Percentiles rank a stretch among this genome's conserved stretches.
These are phyloP conservation scores for Clavispora vitiphila DNA, from an alignment of 805 yeast species.

Conservation along the genomic window DNA sequence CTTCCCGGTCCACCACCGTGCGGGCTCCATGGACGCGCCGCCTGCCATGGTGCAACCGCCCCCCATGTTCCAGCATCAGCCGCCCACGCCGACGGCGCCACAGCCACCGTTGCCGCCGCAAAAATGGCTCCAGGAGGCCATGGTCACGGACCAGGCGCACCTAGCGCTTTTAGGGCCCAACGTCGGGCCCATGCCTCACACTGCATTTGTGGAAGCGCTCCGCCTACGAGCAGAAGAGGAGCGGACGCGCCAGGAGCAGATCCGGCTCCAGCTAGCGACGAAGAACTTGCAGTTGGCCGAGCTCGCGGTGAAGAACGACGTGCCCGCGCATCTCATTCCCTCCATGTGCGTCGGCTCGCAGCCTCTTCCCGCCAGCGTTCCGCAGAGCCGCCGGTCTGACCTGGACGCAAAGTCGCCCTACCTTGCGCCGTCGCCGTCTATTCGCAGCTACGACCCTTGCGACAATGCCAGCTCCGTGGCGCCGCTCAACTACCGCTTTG, in stretches of 20 bases:
- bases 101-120: not conserved
- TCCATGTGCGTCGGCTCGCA: slow-evolving; percentile 42
- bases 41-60: not conserved
- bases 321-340: slow-evolving; percentile 65
- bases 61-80: not conserved
- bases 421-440: slow-evolving; percentile 4
- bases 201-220: slow-evolving; percentile 54
- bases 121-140: not conserved
- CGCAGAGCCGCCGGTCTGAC: slow-evolving; percentile 3
- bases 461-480: slow-evolving; percentile 27
- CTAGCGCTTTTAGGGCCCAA: slow-evolving; percentile 48
- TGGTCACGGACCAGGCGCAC: slow-evolving; percentile 14
- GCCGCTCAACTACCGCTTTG: slow-evolving; percentile 33
- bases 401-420: slow-evolving; percentile 1
- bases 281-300: slow-evolving; percentile 59
- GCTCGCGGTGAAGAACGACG: slow-evolving; percentile 52
- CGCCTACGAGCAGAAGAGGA: slow-evolving; percentile 68
- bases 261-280: slow-evolving; percentile 57
- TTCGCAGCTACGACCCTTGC: slow-evolving; percentile 13
- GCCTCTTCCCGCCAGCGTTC: slow-evolving; percentile 2
- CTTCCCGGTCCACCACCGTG: not conserved
- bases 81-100: not conserved
- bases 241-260: slow-evolving; percentile 73
- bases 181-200: slow-evolving; percentile 49
- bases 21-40: not conserved